Base-by-base conservation (phyloP, 1,139 yeast genomes). In the Hemisphaericaspora xylanilytica region DNA sequence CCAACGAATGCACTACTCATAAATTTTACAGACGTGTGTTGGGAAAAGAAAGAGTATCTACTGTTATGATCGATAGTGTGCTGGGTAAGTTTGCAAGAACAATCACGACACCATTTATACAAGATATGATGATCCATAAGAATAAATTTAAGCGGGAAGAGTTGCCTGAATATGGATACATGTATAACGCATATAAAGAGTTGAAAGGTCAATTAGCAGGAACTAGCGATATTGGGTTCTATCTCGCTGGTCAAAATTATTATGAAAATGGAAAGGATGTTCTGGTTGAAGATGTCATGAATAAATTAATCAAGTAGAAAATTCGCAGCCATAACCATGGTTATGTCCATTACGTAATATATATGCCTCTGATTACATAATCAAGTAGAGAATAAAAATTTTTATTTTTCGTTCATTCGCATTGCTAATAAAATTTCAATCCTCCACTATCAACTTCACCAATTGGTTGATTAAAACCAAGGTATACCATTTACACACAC, bases 41-140 rank as follows among this genome's bases (percentile, higher is more conserved):
- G n/a, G n/a, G n/a, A n/a, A n/a, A 29, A 4, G 30, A 37, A 3
- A 37, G 37, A 4, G 26, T 37, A 4, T 51, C 61, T 1, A 68
- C 75, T 2, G 49, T 55, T 0, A 59, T 67, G 68, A 63, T 66
- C 1, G 47, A 54, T n/a, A 45, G 58, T 11, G 55, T 70, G 2
- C 65, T 73, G 6, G 77, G 76, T 0, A 61, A 61, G 37, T 51
- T 53, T 5, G 75, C 76, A 1, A 50, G 76, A 43, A 49, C 69
- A 5, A 45, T 70, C 3, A 45, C 45, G 13, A 67, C 73, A 2
- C 58, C 61, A 2, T 69, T 70, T 40, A 49, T 66, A 7, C 42
- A 40, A 5, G 31, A 37, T 10, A 33, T 53, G 31, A 28, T 43
- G 9, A 28, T 34, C 7, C 27, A 35, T 0, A 38, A 38, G 17